Conservation (phyloP, 2,329 filamentous ascomycete species). For the Aspergillus fumigatus region DNA sequence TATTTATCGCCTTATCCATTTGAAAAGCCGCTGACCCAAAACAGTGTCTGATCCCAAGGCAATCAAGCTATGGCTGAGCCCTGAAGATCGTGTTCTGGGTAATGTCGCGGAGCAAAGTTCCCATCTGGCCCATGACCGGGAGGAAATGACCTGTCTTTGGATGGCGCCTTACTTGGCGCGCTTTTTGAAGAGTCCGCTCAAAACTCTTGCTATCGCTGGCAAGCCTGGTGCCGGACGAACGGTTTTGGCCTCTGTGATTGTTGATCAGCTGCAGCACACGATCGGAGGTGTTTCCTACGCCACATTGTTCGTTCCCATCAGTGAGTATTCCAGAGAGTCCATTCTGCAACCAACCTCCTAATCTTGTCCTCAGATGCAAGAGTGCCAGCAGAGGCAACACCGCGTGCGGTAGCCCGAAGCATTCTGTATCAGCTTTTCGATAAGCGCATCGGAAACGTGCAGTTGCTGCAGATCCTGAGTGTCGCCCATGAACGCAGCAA, state of each 20-base stretch:
- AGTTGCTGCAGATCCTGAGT: constrained; percentile 32
- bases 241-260: constrained; percentile 36
- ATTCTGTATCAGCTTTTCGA: constrained; percentile 37
- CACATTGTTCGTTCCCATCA: constrained; percentile 35
- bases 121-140: constrained; percentile 39
- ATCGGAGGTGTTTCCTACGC: constrained; percentile 33
- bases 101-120: constrained; percentile 42
- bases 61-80: constrained; percentile 38
- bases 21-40: background rate
- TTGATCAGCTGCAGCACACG: constrained; percentile 36
- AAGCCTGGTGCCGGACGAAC: constrained; percentile 38
- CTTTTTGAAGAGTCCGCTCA: constrained; percentile 45
- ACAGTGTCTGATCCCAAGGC: constrained; percentile 28
- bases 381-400: constrained; percentile 27
- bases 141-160: constrained; percentile 53
- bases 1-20: background rate
- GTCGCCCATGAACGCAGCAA: constrained; percentile 28
- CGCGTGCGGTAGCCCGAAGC: constrained; percentile 30
- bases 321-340: constrained; percentile 10
- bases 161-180: constrained; percentile 46
- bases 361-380: constrained; percentile 21
- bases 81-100: constrained; percentile 44
- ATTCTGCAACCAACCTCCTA: background rate
- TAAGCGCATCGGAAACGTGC: constrained; percentile 38
- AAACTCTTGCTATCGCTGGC: constrained; percentile 43